Conservation (phyloP, 345 rosid genomes). For the Eucalyptus curtisii region DNA sequence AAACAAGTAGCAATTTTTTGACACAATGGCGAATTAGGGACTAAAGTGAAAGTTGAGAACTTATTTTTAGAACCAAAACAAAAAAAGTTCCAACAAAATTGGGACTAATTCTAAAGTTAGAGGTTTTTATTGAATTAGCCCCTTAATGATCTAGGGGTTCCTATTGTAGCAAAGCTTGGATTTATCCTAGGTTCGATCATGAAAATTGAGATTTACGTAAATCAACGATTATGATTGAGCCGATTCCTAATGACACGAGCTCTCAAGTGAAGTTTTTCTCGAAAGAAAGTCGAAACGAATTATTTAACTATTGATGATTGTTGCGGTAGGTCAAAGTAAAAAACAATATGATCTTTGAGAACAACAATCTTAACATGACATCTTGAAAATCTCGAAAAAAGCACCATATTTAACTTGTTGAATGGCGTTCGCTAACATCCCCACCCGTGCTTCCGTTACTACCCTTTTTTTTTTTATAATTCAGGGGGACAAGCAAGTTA, state of each 20-base stretch:
- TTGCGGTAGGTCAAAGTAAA: background rate
- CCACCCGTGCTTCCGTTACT: background rate
- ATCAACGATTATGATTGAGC: background rate
- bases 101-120: background rate
- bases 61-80: no score
- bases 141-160: no score
- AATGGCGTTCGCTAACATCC: background rate
- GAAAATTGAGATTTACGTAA: background rate
- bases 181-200: no score
- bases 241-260: background rate
- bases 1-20: no score
- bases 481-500: fast-evolving
- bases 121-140: background rate
- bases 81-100: no score
- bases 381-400: background rate
- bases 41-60: no score
- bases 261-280: background rate
- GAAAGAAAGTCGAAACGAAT: background rate
- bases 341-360: background rate
- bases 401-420: background rate
- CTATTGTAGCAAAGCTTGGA: background rate
- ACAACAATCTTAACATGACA: background rate
- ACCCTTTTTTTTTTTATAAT: no score
- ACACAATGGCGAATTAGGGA: fast-evolving
- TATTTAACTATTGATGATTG: background rate